Conservation (phyloP, 2,329 filamentous ascomycete genomes). For the Talaromyces rugulosus region DNA sequence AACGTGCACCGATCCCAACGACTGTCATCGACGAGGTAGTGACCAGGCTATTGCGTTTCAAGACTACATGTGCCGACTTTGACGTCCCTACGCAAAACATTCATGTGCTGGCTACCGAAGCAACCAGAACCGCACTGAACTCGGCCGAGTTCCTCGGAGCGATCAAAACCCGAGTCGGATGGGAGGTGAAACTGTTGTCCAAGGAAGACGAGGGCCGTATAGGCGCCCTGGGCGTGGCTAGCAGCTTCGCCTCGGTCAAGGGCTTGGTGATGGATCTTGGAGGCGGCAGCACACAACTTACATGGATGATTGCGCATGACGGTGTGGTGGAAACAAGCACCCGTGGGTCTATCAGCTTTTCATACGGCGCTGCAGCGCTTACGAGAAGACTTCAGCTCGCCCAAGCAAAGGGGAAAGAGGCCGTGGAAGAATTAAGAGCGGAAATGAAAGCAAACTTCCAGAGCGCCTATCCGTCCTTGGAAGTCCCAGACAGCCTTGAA, state of each 20-base stretch:
- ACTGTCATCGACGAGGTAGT: conserved; percentile 64
- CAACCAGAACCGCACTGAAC: conserved; percentile 77
- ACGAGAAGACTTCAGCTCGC: conserved; percentile 51
- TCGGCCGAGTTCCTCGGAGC: conserved; percentile 61
- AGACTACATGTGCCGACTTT: conserved; percentile 64
- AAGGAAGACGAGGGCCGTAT: conserved; percentile 79
- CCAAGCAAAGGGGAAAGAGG: conserved; percentile 39
- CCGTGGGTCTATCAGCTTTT: conserved; percentile 59
- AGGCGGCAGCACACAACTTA: conserved; percentile 68
- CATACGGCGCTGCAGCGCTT: conserved; percentile 66
- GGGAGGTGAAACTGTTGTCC: conserved; percentile 67
- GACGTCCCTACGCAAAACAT: conserved; percentile 61
- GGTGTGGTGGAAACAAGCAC: conserved; percentile 51
- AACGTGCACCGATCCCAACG: conserved; percentile 51
- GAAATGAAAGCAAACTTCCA: conserved; percentile 58
- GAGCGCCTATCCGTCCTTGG: conserved; percentile 55
- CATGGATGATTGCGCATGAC: conserved; percentile 56
- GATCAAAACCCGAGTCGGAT: conserved; percentile 61
- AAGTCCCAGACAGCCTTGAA: conserved; percentile 52
- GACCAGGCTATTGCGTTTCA: conserved; percentile 65
- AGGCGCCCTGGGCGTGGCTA: conserved; percentile 78
- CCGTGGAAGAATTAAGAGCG: conserved; percentile 46
- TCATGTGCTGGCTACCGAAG: conserved; percentile 79
- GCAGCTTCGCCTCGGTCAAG: conserved; percentile 64
- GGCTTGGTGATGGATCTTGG: conserved; percentile 85